Conservation (phyloP, 1,284 basidiomycete species). For the Cutaneotrichosporon arboriforme region DNA sequence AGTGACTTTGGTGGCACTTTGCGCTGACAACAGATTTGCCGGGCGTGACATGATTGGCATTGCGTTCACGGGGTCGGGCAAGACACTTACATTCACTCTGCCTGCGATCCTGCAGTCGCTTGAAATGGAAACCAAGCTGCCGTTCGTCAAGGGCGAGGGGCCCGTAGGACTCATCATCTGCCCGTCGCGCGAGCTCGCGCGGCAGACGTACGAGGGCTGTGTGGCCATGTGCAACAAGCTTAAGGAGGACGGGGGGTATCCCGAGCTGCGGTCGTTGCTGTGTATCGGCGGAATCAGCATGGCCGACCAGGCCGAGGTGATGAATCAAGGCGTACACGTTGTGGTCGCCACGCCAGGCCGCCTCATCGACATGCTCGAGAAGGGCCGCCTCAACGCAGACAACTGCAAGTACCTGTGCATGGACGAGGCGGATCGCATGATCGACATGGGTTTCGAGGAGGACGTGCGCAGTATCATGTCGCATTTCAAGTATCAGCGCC, state of each 20-base stretch:
- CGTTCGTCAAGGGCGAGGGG: conserved; percentile 87
- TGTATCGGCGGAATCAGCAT: conserved; percentile 98
- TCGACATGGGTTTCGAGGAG: conserved; percentile 97
- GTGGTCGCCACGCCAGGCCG: conserved; percentile 56
- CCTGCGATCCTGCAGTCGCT: conserved; percentile 92
- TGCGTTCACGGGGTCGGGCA: conserved; percentile 87
- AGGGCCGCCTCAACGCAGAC: conserved; percentile 82
- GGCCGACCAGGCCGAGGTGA: conserved; percentile 85
- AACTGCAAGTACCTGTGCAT: conserved; percentile 93
- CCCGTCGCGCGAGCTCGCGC: conserved; percentile 87
- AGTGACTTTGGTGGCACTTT: conserved; percentile 34
- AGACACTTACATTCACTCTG: conserved; percentile 83
- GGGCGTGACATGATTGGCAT: conserved; percentile 95
- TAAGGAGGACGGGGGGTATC: conserved; percentile 70
- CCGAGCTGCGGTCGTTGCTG: conserved; percentile 76
- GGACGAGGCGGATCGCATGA: conserved; percentile 99
- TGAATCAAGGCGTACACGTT: conserved; percentile 88
- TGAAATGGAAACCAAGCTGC: conserved; percentile 85
- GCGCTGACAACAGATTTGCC: conserved; percentile 58
- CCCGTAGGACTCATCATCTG: conserved; percentile 93
- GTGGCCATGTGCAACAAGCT: conserved; percentile 77
- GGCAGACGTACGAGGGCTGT: conserved; percentile 94
- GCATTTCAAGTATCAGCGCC: conserved; percentile 95
- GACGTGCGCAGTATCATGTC: conserved; percentile 98
- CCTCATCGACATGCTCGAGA: conserved; percentile 64